Percentiles rank a stretch among this genome's conserved stretches.
phyloP scores from a whole-genome alignment of 345 rosid species.

The Euphorbia peplus region DNA sequence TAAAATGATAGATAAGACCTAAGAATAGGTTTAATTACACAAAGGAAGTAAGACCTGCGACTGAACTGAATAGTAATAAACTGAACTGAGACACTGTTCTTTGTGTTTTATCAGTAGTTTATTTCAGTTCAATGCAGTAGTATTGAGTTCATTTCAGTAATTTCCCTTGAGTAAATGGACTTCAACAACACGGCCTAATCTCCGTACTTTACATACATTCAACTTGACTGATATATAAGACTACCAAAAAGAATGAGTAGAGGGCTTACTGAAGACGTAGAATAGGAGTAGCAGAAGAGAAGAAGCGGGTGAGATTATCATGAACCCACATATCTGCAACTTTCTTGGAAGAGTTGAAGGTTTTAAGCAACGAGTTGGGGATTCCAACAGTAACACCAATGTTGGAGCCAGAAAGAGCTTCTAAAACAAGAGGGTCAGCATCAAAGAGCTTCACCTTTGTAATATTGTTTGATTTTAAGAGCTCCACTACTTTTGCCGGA shows the following conservation, averaged over 20 bases:
- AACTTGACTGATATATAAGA: neutral
- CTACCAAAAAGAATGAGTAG: no score
- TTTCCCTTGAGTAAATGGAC: no score
- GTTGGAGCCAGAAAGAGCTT: conserved; percentile 72
- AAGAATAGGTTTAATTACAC: no score
- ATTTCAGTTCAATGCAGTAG: no score
- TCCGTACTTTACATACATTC: no score
- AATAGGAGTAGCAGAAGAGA: conserved; percentile 39
- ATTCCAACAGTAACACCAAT: conserved; percentile 68
- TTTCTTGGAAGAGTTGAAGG: conserved; percentile 64
- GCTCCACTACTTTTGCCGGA: conserved; percentile 73
- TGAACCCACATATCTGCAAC: conserved; percentile 88
- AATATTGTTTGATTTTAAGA: conserved; percentile 74
- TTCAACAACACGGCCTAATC: no score
- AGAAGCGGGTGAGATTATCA: conserved; percentile 92
- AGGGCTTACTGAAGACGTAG: conserved; percentile 65
- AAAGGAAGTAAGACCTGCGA: no score
- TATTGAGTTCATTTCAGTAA: no score
- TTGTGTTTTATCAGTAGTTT: no score
- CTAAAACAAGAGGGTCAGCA: conserved; percentile 65
- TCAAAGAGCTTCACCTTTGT: conserved; percentile 70
- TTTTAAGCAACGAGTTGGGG: conserved; percentile 58
- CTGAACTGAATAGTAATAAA: no score
- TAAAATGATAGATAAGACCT: no score
- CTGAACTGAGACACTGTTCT: no score